These are phyloP conservation scores for Arthroderma sp. DNA, from an alignment of 2,329 filamentous ascomycete species.

Conservation along the genomic window DNA sequence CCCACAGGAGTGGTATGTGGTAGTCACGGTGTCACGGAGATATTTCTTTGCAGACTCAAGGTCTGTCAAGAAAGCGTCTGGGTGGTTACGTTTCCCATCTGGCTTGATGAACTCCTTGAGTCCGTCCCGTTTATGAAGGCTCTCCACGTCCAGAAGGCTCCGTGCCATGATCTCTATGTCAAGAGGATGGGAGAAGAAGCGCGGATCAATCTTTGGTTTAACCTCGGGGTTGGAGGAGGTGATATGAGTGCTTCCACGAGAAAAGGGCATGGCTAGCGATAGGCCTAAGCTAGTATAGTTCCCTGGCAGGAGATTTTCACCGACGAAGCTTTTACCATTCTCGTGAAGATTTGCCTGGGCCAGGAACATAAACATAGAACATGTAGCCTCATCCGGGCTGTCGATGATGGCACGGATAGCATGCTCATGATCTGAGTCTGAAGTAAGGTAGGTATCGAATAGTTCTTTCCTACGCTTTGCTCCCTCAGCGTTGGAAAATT, in stretches of 20 bases:
- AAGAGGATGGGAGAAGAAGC: conserved; percentile 23
- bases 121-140: conserved; percentile 4
- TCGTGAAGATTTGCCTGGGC: conserved; percentile 21
- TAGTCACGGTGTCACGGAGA: conserved; percentile 15
- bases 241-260: conserved; percentile 23
- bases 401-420: background rate
- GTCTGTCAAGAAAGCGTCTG: background rate
- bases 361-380: conserved; percentile 22
- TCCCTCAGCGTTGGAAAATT: background rate
- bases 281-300: background rate
- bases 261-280: conserved; percentile 19
- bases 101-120: background rate
- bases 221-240: conserved; percentile 18
- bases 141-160: conserved; percentile 17
- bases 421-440: background rate
- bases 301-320: background rate
- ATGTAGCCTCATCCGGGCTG: background rate
- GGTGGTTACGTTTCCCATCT: background rate
- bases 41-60: background rate
- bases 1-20: conserved; percentile 23
- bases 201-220: conserved; percentile 21
- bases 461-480: background rate
- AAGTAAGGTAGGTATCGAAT: background rate
- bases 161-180: conserved; percentile 20
- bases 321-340: conserved; percentile 6